Base-by-base conservation (phyloP, 2,329 filamentous ascomycete species). In the Xylogone sp. region DNA sequence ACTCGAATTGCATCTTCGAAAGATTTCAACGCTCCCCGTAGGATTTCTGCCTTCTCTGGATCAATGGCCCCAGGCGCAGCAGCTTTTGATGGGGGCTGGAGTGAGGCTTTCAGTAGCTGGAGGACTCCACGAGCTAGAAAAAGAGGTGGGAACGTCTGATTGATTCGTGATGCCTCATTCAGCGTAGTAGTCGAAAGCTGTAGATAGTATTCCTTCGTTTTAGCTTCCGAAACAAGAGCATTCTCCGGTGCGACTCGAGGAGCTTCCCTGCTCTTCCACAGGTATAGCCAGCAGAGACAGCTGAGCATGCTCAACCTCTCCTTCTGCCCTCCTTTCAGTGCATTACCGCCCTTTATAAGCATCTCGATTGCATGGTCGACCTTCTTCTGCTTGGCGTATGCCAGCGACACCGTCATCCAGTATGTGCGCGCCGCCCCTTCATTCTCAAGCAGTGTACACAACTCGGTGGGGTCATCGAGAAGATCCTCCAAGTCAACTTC, bases 391-490 rank as follows among this genome's bases (percentile, higher is more conserved):
- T 97, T 99, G 42, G 94, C 93, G 66, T 99, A 99, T 45, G 93
- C 93, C 53, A 97, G 79, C 42, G 95, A 89, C 59, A 97, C 94
- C n/a, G 90, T 93, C 78, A 99, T 93, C 95, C 95, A 99, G 61
- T 95, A 95, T 48, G 86, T 90, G 63, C 93, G 91, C 34, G 90
- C 87, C 16, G 91, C 92, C 64, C 87, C 85, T 70, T 99, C 95
- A 65, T 94, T 96, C 73, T 99, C 93, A 57, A 99, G 84, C 47
- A 99, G 80, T 24, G 90, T 94, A 69, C 94, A 99, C 4, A 99
- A 81, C 73, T 99, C 94, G 45, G 89, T 96, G 19, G 90, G 90
- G 66, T 97, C 94, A 68, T 97, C 94, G 54, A 92, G 83, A 39
- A 97, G 84, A 58, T 93, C 90, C 66, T 92, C 87, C 49, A 97